phyloP scores from a whole-genome alignment of 345 rosid species.

The Euclidium syriacum region DNA sequence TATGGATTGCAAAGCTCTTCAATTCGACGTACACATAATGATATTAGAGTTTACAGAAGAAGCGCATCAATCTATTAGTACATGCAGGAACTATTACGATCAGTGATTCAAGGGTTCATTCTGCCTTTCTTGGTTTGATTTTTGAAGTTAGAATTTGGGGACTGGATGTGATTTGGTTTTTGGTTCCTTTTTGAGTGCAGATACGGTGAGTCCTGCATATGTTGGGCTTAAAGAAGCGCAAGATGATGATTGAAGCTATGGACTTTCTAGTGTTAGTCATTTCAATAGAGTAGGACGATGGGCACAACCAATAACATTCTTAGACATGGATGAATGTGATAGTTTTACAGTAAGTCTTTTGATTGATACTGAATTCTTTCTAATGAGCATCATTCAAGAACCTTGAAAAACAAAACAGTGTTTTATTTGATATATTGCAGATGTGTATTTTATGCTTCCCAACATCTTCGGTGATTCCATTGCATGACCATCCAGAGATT shows the following conservation, averaged over 20 bases:
- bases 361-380: neutral
- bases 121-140: too few species aligned
- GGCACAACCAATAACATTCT: conserved; percentile 89
- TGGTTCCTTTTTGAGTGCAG: conserved; percentile 40
- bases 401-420: neutral
- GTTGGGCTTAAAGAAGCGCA: conserved; percentile 65
- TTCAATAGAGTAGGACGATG: conserved; percentile 60
- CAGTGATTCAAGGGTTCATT: neutral
- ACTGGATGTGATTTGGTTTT: neutral
- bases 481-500: conserved; percentile 97
- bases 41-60: neutral
- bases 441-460: conserved; percentile 97
- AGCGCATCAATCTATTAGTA: neutral
- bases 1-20: neutral
- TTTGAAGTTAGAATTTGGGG: conserved; percentile 1
- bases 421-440: conserved; percentile 38
- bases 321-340: conserved; percentile 62
- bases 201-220: conserved; percentile 65
- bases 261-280: conserved; percentile 49
- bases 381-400: neutral
- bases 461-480: conserved; percentile 86
- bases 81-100: neutral
- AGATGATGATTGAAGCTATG: conserved; percentile 87
- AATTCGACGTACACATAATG: neutral
- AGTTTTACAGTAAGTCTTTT: conserved; percentile 56